Conservation (phyloP, 2,329 filamentous ascomycete genomes). For the Catunica adiposa region DNA sequence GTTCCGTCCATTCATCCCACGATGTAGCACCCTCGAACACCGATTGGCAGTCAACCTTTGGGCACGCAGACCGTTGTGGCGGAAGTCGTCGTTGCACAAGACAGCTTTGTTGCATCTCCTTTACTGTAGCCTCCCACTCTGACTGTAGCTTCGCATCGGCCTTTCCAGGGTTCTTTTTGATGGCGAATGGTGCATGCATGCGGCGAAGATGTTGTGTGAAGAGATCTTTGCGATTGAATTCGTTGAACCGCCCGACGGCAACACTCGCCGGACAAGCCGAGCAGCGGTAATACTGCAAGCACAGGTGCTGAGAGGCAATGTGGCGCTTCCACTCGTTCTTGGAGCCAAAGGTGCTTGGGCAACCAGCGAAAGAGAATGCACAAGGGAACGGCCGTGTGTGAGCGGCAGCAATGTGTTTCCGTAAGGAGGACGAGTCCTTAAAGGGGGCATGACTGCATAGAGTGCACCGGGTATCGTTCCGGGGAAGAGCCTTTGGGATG, state of each 20-base stretch:
- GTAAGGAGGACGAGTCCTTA: constrained; percentile 48
- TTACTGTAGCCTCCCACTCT: constrained; percentile 49
- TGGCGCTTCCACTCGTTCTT: constrained; percentile 99
- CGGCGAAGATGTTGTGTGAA: constrained; percentile 88
- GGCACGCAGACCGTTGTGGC: constrained; percentile 55
- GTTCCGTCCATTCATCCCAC: constrained; percentile 87
- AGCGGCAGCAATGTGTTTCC: constrained; percentile 50
- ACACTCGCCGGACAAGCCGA: constrained; percentile 40
- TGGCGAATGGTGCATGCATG: constrained; percentile 68
- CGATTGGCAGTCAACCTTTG: constrained; percentile 52
- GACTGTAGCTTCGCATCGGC: constrained; percentile 40
- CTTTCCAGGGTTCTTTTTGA: constrained; percentile 40
- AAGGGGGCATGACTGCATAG: constrained; percentile 49
- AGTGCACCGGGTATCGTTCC: constrained; percentile 44
- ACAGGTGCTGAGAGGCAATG: constrained; percentile 77
- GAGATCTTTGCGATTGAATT: constrained; percentile 89
- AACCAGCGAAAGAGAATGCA: constrained; percentile 72
- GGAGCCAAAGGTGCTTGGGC: constrained; percentile 65
- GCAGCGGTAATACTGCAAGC: constrained; percentile 47
- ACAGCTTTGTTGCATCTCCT: constrained; percentile 58
- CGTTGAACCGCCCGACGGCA: constrained; percentile 41
- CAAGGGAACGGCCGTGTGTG: constrained; percentile 67
- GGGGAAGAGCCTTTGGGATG: constrained; percentile 30
- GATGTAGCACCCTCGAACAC: constrained; percentile 54
- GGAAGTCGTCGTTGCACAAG: constrained; percentile 51